These are phyloP conservation scores for Inosperma sp. DNA, from an alignment of 768 basidiomycete genomes.

Conservation along the genomic window DNA sequence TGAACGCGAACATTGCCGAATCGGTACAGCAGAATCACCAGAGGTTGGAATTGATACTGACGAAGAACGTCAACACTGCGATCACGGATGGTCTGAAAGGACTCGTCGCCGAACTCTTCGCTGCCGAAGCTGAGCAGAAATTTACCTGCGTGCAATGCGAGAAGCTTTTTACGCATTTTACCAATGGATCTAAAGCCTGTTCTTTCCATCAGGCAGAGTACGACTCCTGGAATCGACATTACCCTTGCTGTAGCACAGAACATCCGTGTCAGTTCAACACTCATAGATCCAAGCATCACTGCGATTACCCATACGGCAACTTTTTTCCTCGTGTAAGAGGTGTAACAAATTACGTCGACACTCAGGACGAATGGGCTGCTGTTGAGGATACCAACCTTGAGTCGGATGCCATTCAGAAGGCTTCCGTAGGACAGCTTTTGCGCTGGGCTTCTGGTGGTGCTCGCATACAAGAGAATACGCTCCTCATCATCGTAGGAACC, in stretches of 20 bases:
- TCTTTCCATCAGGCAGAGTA: slow-evolving; percentile 36
- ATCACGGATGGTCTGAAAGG: slow-evolving; percentile 35
- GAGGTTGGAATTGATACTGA: slow-evolving; percentile 29
- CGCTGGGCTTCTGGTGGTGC: slow-evolving; percentile 35
- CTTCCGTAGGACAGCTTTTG: slow-evolving; percentile 29
- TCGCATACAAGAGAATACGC: slow-evolving; percentile 30
- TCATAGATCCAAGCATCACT: slow-evolving; percentile 38
- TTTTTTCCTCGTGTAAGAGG: slow-evolving; percentile 34
- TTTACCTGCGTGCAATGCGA: slow-evolving; percentile 39
- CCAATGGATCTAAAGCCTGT: slow-evolving; percentile 37
- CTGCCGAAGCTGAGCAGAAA: slow-evolving; percentile 34
- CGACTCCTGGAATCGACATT: slow-evolving; percentile 31
- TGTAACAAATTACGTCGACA: slow-evolving; percentile 32
- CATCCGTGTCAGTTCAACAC: slow-evolving; percentile 34
- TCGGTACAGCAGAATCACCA: slow-evolving; percentile 30
- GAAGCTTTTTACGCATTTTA: slow-evolving; percentile 31
- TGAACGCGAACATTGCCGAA: slow-evolving; percentile 33
- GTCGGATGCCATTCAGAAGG: slow-evolving; percentile 25
- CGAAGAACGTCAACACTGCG: slow-evolving; percentile 32
- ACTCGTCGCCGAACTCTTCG: slow-evolving; percentile 31
- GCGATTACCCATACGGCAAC: slow-evolving; percentile 37
- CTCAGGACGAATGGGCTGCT: slow-evolving; percentile 30
- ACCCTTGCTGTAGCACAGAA: slow-evolving; percentile 33
- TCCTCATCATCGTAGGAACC: slow-evolving; percentile 35
- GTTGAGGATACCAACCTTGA: slow-evolving; percentile 36